Evolutionary conservation across 495 filamentous ascomycete genomes (phyloP), one percentile per base, ranked within the genome.

Genomic region (Eremomyces bilateralis): DNA sequence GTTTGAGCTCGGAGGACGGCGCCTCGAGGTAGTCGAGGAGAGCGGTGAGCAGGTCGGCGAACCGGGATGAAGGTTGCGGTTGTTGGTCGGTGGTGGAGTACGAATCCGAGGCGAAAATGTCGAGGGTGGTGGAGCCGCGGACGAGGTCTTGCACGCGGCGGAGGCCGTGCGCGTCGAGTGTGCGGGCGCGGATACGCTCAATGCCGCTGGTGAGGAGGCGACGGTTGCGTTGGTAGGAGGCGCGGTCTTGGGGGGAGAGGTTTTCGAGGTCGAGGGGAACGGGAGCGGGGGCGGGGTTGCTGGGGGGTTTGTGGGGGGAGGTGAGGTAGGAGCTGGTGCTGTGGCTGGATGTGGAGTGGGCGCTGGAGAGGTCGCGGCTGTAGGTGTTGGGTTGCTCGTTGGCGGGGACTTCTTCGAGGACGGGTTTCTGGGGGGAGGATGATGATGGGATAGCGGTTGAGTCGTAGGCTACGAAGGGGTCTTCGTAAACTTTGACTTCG

Each of bases 141-240:
- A 85, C 73, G 38, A 93, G 64, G 18, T 70, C 65, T 50, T 90
- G 84, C 6, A 94, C 54, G 40, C 88, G 82, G 33, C 84, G 73
- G 56, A 93, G 91, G 34, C 78, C 81, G 42, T 82, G 77, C 3
- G 81, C 77, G 46, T 92, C 83, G 22, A 93, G 65, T 4, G 66
- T 68, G 40, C 67, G 63, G 6, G 67, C 64, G 21, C 65, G 68
- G 34, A 93, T 69, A 20, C 76, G 73, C 15, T 64, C 58, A 41
- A 90, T 80, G 32, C 76, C 80, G 42, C 77, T 88, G 24, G 68
- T 64, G 2, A 94, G 65, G 20, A 90, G 59, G 24, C 65, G 58
- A 21, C 55, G 49, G 34, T 46, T 50, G 15, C 49, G 46, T 3
- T 54, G 35, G 0, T 62, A 59, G 41, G 67, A 60, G 3, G 42